Percentiles rank a stretch among this genome's conserved stretches.
These are phyloP conservation scores for Candida succiphila DNA, from an alignment of 805 yeast species.

Conservation along the genomic window DNA sequence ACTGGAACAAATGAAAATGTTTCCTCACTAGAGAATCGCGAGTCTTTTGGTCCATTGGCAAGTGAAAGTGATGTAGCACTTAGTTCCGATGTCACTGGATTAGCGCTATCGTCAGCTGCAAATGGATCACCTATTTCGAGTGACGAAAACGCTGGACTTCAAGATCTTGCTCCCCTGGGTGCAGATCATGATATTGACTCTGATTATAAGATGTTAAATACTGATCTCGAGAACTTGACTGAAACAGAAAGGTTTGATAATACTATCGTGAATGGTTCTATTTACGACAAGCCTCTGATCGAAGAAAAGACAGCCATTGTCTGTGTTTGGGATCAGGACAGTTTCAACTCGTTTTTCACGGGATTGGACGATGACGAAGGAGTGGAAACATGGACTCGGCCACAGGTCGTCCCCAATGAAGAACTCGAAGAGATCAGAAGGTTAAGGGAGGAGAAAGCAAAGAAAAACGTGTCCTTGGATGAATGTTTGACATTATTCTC, in stretches of 20 bases:
- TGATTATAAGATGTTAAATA: neutral
- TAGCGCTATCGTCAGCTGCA: neutral
- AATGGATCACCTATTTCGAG: neutral
- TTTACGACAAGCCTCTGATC: constrained; percentile 13
- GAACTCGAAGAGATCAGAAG: constrained; percentile 41
- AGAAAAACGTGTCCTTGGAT: constrained; percentile 43
- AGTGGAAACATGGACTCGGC: constrained; percentile 45
- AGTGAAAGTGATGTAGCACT: neutral
- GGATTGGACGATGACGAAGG: constrained; percentile 35
- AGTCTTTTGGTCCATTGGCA: neutral
- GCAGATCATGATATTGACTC: neutral
- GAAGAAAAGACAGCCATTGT: constrained; percentile 32
- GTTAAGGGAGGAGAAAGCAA: constrained; percentile 17
- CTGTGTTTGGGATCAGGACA: constrained; percentile 56
- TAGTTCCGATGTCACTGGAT: constrained; percentile 5
- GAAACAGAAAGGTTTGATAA: too few species aligned
- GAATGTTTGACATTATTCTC: constrained; percentile 73
- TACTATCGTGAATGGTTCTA: too few species aligned
- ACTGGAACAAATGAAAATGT: neutral
- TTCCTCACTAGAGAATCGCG: neutral
- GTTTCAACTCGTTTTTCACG: constrained; percentile 42
- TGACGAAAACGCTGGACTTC: neutral
- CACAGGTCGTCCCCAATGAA: constrained; percentile 38
- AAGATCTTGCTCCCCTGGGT: constrained; percentile 1
- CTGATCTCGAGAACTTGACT: neutral